A percentile compares a stretch with the other conserved stretches of the same genome.
Evolutionary conservation across 176 grass and related monocot species (phyloP).

Genomic region (Sorghum bicolor): DNA sequence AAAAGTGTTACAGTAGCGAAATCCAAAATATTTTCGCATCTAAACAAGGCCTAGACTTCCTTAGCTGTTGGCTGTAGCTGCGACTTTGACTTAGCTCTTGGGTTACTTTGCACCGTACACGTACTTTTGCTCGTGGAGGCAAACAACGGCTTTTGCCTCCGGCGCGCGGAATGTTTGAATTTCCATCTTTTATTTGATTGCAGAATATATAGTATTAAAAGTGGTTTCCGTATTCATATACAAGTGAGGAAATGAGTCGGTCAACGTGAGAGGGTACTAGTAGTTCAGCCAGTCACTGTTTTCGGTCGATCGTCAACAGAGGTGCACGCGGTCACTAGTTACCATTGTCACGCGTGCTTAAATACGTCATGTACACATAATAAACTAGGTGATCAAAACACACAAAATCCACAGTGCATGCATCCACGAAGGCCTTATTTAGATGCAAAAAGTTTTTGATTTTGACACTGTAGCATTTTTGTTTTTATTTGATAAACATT

Average conservation of each 20-base stretch:
- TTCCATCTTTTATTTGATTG: background rate
- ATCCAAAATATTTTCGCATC: too few relatives aligned
- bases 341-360: too few relatives aligned
- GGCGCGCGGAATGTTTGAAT: background rate
- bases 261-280: background rate
- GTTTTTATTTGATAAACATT: too few relatives aligned
- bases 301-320: too few relatives aligned
- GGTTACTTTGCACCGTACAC: background rate
- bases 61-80: background rate
- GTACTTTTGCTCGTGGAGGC: background rate
- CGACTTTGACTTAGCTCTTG: conserved; percentile 6
- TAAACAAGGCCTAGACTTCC: too few relatives aligned
- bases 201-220: background rate
- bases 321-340: too few relatives aligned
- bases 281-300: background rate
- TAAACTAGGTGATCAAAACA: background rate
- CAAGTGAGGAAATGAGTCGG: background rate
- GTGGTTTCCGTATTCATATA: background rate
- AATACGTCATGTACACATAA: background rate
- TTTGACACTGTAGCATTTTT: too few relatives aligned
- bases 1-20: too few relatives aligned
- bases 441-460: too few relatives aligned
- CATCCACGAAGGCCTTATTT: too few relatives aligned
- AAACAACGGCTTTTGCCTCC: too few relatives aligned
- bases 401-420: background rate